phyloP scores from a whole-genome alignment of 257 asterid genomes.

The Plantago ovata region DNA sequence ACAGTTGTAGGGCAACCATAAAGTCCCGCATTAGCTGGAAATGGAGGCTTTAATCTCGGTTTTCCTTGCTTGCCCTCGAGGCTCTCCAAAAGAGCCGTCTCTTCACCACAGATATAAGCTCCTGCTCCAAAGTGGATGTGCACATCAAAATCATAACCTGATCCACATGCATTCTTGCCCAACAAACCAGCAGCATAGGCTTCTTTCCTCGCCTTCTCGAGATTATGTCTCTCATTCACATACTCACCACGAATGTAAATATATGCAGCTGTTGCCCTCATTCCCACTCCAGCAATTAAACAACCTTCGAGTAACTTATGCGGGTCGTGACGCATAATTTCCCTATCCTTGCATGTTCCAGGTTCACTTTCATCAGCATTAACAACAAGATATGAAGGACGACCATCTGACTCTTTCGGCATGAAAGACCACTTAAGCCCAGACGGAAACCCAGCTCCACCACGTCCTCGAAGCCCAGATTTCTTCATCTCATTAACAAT shows the following conservation, averaged over 20 bases:
- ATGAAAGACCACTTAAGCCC: conserved; percentile 99
- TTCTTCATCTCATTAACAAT: conserved; percentile 92
- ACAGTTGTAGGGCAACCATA: conserved; percentile 99
- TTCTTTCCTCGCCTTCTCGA: conserved; percentile 87
- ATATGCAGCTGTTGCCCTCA: conserved; percentile 96
- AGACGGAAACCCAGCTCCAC: conserved; percentile 99
- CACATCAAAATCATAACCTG: conserved; percentile 92
- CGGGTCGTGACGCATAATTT: conserved; percentile 99
- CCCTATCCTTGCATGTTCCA: conserved; percentile 98
- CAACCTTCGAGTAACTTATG: conserved; percentile 97
- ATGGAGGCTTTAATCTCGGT: conserved; percentile 98
- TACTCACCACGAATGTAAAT: conserved; percentile 97
- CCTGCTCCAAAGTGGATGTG: conserved; percentile 99
- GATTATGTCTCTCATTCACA: conserved; percentile 83
- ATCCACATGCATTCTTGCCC: conserved; percentile 97
- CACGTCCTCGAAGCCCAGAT: conserved; percentile 99
- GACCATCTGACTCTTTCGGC: conserved; percentile 97
- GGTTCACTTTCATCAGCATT: conserved; percentile 99
- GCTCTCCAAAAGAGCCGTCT: conserved; percentile 97
- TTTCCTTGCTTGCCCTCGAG: conserved; percentile 99
- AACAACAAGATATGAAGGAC: conserved; percentile 96
- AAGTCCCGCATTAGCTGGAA: conserved; percentile 98
- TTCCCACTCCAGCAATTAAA: conserved; percentile 95
- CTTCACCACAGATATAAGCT: conserved; percentile 98
- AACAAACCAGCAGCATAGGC: conserved; percentile 86